These are phyloP conservation scores for Ascochyta lentis DNA, from an alignment of 2,329 filamentous ascomycete genomes.

Conservation along the genomic window DNA sequence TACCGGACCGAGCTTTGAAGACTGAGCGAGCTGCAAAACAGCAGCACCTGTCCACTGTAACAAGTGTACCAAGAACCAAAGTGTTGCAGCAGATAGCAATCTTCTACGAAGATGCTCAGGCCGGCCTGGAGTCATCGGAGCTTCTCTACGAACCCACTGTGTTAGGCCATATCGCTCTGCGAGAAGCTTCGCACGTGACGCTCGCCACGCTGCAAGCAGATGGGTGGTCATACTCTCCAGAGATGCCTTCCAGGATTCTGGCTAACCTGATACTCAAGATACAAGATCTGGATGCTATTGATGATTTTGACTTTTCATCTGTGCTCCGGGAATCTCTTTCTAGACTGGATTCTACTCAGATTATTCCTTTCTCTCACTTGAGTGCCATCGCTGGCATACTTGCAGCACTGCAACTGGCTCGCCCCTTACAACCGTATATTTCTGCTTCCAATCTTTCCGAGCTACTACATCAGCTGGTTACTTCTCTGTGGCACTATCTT, in stretches of 20 bases:
- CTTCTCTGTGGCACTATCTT: constrained; percentile 78
- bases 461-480: constrained; percentile 72
- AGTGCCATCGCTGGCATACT: constrained; percentile 44
- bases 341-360: background rate
- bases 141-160: constrained; percentile 34
- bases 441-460: constrained; percentile 59
- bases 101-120: constrained; percentile 48
- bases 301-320: constrained; percentile 33
- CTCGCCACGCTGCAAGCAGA: constrained; percentile 27
- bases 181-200: constrained; percentile 39
- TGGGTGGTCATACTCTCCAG: constrained; percentile 22
- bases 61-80: constrained; percentile 14
- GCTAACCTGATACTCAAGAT: constrained; percentile 44
- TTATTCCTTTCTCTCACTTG: constrained; percentile 37
- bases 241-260: constrained; percentile 43
- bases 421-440: constrained; percentile 36
- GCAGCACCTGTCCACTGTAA: constrained; percentile 7
- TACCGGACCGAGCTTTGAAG: constrained; percentile 46
- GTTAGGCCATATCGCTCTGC: constrained; percentile 39
- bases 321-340: constrained; percentile 34
- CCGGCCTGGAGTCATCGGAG: constrained; percentile 42
- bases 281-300: constrained; percentile 31
- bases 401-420: constrained; percentile 40
- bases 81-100: constrained; percentile 30
- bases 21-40: constrained; percentile 14